Evolutionary conservation across 2,329 filamentous ascomycete genomes (phyloP), one percentile per base, ranked within the genome.

Genomic region (Colletotrichum chrysophilum): DNA sequence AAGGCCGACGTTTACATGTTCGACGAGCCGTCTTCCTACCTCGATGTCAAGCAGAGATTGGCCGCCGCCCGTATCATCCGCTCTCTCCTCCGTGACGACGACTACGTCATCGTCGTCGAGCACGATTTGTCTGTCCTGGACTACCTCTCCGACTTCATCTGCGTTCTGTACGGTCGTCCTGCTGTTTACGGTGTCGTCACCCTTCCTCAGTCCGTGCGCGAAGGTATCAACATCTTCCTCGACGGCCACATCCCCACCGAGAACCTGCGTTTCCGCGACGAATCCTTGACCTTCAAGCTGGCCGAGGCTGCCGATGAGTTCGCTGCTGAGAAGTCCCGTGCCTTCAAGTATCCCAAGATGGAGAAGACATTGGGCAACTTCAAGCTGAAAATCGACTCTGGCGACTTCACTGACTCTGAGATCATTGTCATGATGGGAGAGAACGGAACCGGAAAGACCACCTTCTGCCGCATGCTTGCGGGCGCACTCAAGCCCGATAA

Each of bases 361-460:
- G 90, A 95, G 85, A 98, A 98, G 91, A 97, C 94, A 0, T 90
- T 98, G 48, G 97, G 96, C 76, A 91, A 90, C 84, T 99, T 99
- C 91, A 92, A 94, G 81, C 92, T 99, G 66, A 91, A 87, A 74
- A 93, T 99, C 79, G 94, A 98, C 62, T 74, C 91, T 28, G 97
- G 97, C 80, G 90, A 93, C 76, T 99, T 99, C 84, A 98, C 97
- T 24, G 96, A 99, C 85, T 99, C 97, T 1, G 97, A 99, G 84
- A 99, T 99, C 80, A 92, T 99, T 74, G 97, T 99, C 86, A 98
- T 99, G 95, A 98, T 99, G 97, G 97, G 97, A 80, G 96, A 98
- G 89, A 99, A 99, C 87, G 97, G 97, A 87, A 99, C 97, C 43
- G 97, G 97, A 85, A 98, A 99, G 91, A 99, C 97, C 2, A 99